phyloP scores from a whole-genome alignment of 768 basidiomycete species.

The Punctularia strigosozonata region DNA sequence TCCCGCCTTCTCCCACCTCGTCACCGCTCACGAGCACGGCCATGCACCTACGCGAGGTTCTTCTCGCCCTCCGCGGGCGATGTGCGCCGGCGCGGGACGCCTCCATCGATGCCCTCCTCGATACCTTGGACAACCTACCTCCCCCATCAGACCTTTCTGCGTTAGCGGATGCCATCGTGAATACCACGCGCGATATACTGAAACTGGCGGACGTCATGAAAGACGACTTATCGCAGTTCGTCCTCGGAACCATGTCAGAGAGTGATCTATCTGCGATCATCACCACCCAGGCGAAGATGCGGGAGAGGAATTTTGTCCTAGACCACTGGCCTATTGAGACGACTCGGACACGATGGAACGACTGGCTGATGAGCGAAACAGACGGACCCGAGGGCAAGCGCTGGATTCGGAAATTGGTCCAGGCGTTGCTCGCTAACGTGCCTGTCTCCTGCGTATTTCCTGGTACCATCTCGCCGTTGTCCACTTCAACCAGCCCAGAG shows the following conservation, averaged over 20 bases:
- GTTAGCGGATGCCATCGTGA: slow-evolving; percentile 37
- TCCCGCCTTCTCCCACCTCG: slow-evolving; percentile 56
- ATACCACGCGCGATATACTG: slow-evolving; percentile 36
- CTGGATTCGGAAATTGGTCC: slow-evolving; percentile 14
- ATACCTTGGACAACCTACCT: slow-evolving; percentile 21
- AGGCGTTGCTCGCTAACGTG: slow-evolving; percentile 12
- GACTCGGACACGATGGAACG: slow-evolving; percentile 15
- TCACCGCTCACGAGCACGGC: slow-evolving; percentile 53
- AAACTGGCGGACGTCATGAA: slow-evolving; percentile 53
- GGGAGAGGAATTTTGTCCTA: slow-evolving; percentile 44
- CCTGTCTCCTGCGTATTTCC: slow-evolving; percentile 15
- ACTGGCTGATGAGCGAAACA: slow-evolving; percentile 11
- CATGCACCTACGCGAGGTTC: slow-evolving; percentile 42
- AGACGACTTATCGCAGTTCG: slow-evolving; percentile 51
- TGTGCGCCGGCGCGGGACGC: slow-evolving; percentile 59
- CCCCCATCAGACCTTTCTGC: slow-evolving; percentile 11
- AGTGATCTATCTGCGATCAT: slow-evolving; percentile 39
- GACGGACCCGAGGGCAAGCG: not conserved
- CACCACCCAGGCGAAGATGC: slow-evolving; percentile 36
- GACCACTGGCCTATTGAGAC: slow-evolving; percentile 32
- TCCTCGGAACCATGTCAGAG: slow-evolving; percentile 58
- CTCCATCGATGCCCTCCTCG: slow-evolving; percentile 33
- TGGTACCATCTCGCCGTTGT: slow-evolving; percentile 7
- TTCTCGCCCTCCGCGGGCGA: slow-evolving; percentile 40
- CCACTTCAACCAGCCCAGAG: slow-evolving; percentile 2